Evolutionary conservation across 163 green algal species (phyloP).

Genomic region (Scenedesmus sp.): DNA sequence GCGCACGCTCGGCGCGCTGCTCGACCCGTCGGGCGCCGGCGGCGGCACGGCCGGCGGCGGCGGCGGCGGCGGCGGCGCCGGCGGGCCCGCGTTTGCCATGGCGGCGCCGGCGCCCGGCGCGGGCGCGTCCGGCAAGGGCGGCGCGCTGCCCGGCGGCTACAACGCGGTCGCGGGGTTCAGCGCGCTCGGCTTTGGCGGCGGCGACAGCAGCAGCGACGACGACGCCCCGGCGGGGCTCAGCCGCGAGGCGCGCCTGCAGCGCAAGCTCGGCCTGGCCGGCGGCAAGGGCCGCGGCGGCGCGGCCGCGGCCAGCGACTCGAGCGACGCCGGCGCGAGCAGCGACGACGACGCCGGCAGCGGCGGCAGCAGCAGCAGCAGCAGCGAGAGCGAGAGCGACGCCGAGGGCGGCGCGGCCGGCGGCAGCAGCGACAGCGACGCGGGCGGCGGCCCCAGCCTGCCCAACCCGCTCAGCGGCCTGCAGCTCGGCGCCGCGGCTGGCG

Average conservation of each 20-base stretch:
- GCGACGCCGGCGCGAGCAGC: not conserved
- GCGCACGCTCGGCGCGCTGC: not conserved
- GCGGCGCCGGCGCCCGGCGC: conserved; percentile 1
- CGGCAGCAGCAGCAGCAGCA: conserved; percentile 33
- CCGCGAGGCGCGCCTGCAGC: conserved; percentile 25
- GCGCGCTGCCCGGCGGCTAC: conserved; percentile 19
- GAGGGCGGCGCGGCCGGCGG: conserved; percentile 14
- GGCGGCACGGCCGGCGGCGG: not conserved
- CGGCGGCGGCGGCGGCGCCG: not conserved
- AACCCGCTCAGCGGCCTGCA: conserved; percentile 24
- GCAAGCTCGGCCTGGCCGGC: conserved; percentile 13
- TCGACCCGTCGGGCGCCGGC: conserved; percentile 6
- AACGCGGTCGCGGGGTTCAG: conserved; percentile 44
- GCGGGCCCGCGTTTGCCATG: conserved; percentile 32
- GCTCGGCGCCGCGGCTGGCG: not conserved
- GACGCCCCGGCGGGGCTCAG: conserved; percentile 26
- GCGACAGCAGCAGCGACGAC: conserved; percentile 21
- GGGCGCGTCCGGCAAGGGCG: not conserved
- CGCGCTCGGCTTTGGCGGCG: conserved; percentile 35
- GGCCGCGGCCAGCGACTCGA: not conserved
- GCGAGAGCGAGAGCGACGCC: not conserved
- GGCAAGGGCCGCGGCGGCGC: not conserved
- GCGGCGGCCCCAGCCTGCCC: not conserved
- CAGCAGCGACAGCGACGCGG: not conserved
- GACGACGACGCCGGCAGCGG: conserved; percentile 2